phyloP scores from a whole-genome alignment of 2,329 filamentous ascomycete species.

The Calonectria multiphialidica region DNA sequence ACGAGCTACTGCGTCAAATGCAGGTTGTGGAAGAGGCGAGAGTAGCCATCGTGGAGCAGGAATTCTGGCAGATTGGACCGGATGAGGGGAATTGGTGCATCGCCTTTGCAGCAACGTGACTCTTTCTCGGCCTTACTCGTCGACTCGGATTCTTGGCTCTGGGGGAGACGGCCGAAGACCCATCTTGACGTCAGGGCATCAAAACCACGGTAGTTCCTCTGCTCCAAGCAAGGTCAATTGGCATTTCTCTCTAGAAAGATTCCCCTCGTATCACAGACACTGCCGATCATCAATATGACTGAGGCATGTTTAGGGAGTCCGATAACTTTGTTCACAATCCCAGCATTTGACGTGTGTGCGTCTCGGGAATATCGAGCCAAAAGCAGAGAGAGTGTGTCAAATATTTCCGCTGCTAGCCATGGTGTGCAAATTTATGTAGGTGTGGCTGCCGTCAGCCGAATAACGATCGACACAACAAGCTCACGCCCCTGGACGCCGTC shows the following conservation, averaged over 20 bases:
- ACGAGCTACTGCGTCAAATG: neutral
- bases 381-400: neutral
- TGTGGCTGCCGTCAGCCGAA: constrained; percentile 7
- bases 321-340: neutral
- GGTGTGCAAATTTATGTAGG: neutral
- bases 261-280: neutral
- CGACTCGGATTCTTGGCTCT: neutral
- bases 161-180: neutral
- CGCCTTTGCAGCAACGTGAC: neutral
- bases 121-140: constrained; percentile 3
- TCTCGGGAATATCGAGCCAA: neutral
- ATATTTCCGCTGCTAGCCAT: neutral
- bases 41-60: constrained; percentile 7
- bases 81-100: constrained; percentile 9
- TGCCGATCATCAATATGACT: neutral
- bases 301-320: neutral
- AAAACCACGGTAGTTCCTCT: neutral
- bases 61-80: neutral
- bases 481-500: neutral
- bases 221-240: neutral
- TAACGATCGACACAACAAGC: constrained; percentile 19
- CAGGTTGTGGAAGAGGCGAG: neutral
- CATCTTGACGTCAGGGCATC: neutral
- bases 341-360: neutral
- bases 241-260: neutral